Evolutionary conservation across 192 early-diverging fungal species (phyloP), one percentile per base, ranked within the genome.

Genomic region (Linderina pennispora): DNA sequence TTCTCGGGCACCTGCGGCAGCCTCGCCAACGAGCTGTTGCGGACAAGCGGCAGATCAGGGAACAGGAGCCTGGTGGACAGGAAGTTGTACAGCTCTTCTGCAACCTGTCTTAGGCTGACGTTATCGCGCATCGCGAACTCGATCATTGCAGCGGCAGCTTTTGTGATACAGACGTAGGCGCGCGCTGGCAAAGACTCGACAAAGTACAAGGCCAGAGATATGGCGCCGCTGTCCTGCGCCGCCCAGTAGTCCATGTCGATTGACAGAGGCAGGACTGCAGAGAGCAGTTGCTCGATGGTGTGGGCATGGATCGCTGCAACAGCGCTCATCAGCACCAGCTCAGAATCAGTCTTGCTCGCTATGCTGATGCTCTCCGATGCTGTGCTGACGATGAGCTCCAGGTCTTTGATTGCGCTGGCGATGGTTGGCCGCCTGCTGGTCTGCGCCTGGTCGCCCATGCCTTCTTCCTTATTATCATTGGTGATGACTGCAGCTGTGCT

Each of bases 211-310:
- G 31, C 43, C 13, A 63, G 36, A 48, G 70, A 57, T 6, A 67
- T 16, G 4, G 51, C 39, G 20, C 63, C 76, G 22, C 70, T 70
- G 24, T 69, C 63, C 22, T 80, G 61, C 0, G 70, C 50, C 35
- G 76, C 65, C 86, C 86, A 88, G 50, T 85, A 88, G 33, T 79
- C 55, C 31, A 86, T 78, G 31, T 82, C 75, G 16, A 70, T 63
- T 2, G 77, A 69, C 23, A 86, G 37, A 6, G 82, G 82, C 36
- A 88, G 53, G 13, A 77, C 79, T 0, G 76, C 53, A 16, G 77
- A 66, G 22, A 88, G 51, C 8, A 88, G 69, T 9, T 64, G 68
- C 22, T 70, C 64, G 10, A 84, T 55, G 0, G 80, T 47, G 18
- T 73, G 73, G 2, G 76, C 81, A 41, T 88, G 79, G 14, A 83